Evolutionary conservation across 2,329 filamentous ascomycete species (phyloP), one percentile per base, ranked within the genome.

Genomic region (Nemania sp.): DNA sequence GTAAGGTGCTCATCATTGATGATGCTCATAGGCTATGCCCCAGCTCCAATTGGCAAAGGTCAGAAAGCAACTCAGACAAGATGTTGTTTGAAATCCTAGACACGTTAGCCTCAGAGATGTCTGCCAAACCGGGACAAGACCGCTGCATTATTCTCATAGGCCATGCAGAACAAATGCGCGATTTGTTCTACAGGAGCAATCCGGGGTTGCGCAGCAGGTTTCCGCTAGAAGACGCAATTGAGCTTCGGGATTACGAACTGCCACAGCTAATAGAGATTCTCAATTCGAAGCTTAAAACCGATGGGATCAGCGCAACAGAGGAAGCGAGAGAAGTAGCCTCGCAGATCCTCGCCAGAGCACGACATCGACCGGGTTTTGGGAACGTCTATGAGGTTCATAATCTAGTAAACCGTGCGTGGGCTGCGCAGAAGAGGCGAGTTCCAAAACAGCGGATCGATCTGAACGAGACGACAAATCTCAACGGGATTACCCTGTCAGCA

Each of bases 351-450:
- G 78, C 80, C 6, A 83, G 90, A 5, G 85, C 86, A 1, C 85
- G 90, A 0, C 90, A 90, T 70, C 83, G 87, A 0, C 85, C 86
- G 0, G 86, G 91, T 69, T 92, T 92, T 74, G 88, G 92, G 0
- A 94, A 95, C 72, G 91, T 88, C 0, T 88, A 90, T 0, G 91
- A 93, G 70, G 86, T 95, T n/a, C 90, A 95, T 54, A 91, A 86
- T 20, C 75, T 93, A 0, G 80, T 92, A 0, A 82, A 11, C 13
- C 35, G 35, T 13, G 35, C 35, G 8, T 41, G 35, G 35, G 35
- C 35, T 41, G 72, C 89, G 1, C 77, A 89, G 2, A 80, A 83
- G 60, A 87, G 56, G 75, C 77, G 0, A 86, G 89, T 0, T 72
- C 53, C 73, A 47, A 55, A 66, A 22, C 75, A 70, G 61, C 8